Evolutionary conservation across 1,284 basidiomycete species (phyloP), one percentile per base, ranked within the genome.

Genomic region (Trichosporon sp.): DNA sequence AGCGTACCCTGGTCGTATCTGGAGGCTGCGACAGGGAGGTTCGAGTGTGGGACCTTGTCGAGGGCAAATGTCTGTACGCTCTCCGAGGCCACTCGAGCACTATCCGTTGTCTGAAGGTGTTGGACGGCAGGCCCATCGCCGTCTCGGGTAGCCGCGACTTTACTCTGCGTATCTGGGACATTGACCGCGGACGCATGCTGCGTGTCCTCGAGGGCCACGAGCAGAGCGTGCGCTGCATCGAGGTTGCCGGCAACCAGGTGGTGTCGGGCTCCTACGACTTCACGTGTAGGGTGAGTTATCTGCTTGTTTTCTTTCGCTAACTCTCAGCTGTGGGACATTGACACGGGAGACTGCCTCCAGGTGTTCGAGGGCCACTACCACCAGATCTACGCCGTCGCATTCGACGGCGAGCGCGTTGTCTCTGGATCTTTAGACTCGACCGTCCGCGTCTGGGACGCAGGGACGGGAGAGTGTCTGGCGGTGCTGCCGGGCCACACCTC

Each of bases 301-400:
- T 19, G 56, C 56, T 31, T 8, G 7, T 64, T 3, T 52, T 8
- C 27, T 14, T 40, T 11, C 36, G 61, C 40, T 64, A 54, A 67
- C 56, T 56, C 13, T 21, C 70, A 91, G 90, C 79, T 92, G 36
- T 93, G 91, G 91, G 83, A 92, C 71, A 80, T 90, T 11, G 91
- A 93, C 71, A 92, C 89, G 0, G 91, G 92, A 11, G 85, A 88
- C 73, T 96, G 94, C 76, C 70, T 95, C 40, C 89, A 91, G 65
- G 85, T 92, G 23, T 86, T 98, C 37, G 76, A 85, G n/a, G 95
- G 95, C 0, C 95, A 99, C 78, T 87, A 88, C 67, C 89, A 92
- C 74, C 91, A 95, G 80, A 91, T 99, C 40, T 98, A 98, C 75
- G 88, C 90, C 0, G 89, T 98, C 23, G 92, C 93, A 0, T 97